These are phyloP conservation scores for Flaveria bidentis DNA, from an alignment of 129 eudicot genomes.

Conservation along the genomic window DNA sequence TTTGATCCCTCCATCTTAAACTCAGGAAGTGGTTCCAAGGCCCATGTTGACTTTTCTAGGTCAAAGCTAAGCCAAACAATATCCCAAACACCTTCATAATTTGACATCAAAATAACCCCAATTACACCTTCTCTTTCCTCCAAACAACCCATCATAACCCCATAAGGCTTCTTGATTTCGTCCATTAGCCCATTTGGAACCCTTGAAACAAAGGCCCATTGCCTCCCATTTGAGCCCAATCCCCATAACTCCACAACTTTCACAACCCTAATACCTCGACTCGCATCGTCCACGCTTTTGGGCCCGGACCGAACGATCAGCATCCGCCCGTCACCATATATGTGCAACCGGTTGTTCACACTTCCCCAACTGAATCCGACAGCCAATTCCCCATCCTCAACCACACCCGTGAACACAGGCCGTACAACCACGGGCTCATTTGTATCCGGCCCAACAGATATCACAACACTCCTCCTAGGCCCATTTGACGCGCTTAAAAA, in stretches of 20 bases:
- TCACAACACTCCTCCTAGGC: slow-evolving; percentile 45
- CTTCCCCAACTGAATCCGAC: slow-evolving; percentile 64
- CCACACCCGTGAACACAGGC: slow-evolving; percentile 41
- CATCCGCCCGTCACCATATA: slow-evolving; percentile 65
- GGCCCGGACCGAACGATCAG: slow-evolving; percentile 48
- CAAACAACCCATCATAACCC: slow-evolving; percentile 69
- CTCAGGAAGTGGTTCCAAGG: slow-evolving; percentile 53
- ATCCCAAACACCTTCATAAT: slow-evolving; percentile 62
- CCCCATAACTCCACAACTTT: slow-evolving; percentile 60
- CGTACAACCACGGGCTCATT: slow-evolving; percentile 48
- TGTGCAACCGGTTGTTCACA: slow-evolving; percentile 47
- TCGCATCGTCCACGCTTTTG: slow-evolving; percentile 20
- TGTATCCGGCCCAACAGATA: slow-evolving; percentile 29
- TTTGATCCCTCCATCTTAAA: slow-evolving; percentile 65
- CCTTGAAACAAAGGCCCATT: slow-evolving; percentile 52
- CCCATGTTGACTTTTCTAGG: slow-evolving; percentile 37
- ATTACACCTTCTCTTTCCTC: slow-evolving; percentile 40
- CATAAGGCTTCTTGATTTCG: slow-evolving; percentile 54
- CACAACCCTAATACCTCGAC: slow-evolving; percentile 32
- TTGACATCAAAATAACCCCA: slow-evolving; percentile 61
- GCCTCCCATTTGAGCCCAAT: slow-evolving; percentile 50
- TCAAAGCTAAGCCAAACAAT: slow-evolving; percentile 61
- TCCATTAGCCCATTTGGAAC: slow-evolving; percentile 48
- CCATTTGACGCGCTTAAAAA: slow-evolving; percentile 55
- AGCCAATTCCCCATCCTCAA: slow-evolving; percentile 40